Conservation (phyloP, 2,329 filamentous ascomycete genomes). For the Drechslerella dactyloides region DNA sequence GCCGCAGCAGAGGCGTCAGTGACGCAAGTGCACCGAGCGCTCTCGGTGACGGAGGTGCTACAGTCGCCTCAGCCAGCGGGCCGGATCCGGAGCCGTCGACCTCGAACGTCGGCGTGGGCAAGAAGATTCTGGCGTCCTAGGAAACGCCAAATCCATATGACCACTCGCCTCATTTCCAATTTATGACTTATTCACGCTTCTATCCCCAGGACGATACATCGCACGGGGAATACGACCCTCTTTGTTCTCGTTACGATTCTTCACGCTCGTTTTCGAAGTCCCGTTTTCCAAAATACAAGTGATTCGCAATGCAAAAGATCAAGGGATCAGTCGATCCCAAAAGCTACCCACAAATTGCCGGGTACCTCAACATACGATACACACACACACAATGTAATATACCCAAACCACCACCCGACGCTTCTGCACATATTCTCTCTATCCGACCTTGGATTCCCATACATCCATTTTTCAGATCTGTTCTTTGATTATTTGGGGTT, state of each 20-base stretch:
- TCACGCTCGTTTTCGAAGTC: slow-evolving; percentile 37
- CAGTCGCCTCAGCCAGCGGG: slow-evolving; percentile 31
- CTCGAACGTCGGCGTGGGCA: slow-evolving; percentile 22
- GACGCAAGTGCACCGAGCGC: slow-evolving; percentile 31
- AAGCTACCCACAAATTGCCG: neutral
- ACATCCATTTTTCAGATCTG: neutral
- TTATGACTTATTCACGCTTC: slow-evolving; percentile 24
- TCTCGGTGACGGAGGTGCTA: slow-evolving; percentile 20
- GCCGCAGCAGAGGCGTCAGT: slow-evolving; percentile 42
- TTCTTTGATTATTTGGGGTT: slow-evolving; percentile 33
- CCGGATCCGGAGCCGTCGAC: slow-evolving; percentile 34
- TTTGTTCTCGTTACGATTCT: slow-evolving; percentile 39
- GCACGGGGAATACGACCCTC: slow-evolving; percentile 24
- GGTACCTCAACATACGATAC: slow-evolving; percentile 20
- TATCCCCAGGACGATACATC: slow-evolving; percentile 23
- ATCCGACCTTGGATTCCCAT: slow-evolving; percentile 1
- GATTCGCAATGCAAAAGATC: slow-evolving; percentile 18
- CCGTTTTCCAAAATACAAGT: slow-evolving; percentile 11
- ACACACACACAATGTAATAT: slow-evolving; percentile 45
- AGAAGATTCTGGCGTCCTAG: slow-evolving; percentile 47
- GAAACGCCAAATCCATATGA: slow-evolving; percentile 6
- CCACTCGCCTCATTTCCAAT: slow-evolving; percentile 8
- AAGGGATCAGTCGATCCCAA: neutral
- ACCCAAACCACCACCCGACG: neutral
- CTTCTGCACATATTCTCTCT: slow-evolving; percentile 9